Percentiles rank a stretch among this genome's conserved stretches.
These are phyloP conservation scores for Zygosaccharomyces siamensis DNA, from an alignment of 805 yeast genomes.

Conservation along the genomic window DNA sequence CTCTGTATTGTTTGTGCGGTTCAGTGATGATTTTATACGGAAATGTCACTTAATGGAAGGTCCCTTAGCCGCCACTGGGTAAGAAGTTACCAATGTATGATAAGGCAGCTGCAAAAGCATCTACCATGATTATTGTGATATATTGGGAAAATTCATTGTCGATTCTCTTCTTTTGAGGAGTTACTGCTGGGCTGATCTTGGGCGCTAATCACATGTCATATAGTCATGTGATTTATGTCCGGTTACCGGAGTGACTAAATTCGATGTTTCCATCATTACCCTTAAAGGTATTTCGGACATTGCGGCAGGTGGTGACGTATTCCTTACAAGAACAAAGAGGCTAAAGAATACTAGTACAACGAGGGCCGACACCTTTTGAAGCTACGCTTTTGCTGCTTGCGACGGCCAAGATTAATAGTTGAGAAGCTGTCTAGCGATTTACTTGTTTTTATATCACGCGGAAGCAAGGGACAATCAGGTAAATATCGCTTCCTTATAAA, in stretches of 20 bases:
- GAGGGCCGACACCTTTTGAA: not conserved
- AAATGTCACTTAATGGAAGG: too few species aligned
- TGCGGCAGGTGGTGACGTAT: not conserved
- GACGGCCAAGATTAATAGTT: not conserved
- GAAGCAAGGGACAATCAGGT: constrained; percentile 2
- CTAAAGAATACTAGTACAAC: not conserved
- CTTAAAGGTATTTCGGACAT: not conserved
- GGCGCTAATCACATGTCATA: too few species aligned
- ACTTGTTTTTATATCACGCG: not conserved
- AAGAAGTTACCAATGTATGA: too few species aligned
- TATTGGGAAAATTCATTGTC: too few species aligned
- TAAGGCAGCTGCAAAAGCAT: too few species aligned
- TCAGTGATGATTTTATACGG: too few species aligned
- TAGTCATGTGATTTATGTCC: not conserved
- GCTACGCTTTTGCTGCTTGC: not conserved
- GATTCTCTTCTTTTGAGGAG: too few species aligned
- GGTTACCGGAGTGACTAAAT: not conserved
- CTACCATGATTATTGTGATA: too few species aligned
- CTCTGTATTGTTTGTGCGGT: too few species aligned
- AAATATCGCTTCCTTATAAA: not conserved
- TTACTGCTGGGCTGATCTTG: too few species aligned
- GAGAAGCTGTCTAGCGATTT: not conserved
- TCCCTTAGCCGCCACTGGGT: too few species aligned
- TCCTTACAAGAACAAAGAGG: not conserved
- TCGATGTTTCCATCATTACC: not conserved